Evolutionary conservation across 2,329 filamentous ascomycete genomes (phyloP), one percentile per base, ranked within the genome.

Genomic region (Aspergillus novoparasiticus): DNA sequence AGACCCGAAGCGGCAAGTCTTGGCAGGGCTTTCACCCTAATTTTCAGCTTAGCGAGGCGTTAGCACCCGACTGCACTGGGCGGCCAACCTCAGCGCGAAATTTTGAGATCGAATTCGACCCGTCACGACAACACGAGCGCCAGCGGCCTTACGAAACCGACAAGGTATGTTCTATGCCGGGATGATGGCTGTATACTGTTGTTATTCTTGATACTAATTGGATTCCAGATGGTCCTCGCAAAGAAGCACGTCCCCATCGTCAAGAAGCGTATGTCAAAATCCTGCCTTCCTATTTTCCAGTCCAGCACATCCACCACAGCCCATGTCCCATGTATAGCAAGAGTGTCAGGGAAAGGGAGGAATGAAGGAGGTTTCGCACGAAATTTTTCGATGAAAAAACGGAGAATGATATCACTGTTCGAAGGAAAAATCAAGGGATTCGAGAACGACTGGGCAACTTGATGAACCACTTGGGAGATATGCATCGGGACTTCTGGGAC

Each of bases 161-260:
- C 78, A 81, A 81, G 78, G 79, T 81, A 74, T 70, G 78, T 57
- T 58, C 39, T 41, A 41, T 41, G 6, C 39, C 39, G 39, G 16
- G 8, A 41, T 46, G 50, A 32, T 6, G 14, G 32, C 5, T 39
- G 21, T 39, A 39, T 39, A 28, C 16, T 12, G 51, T 36, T 12
- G 14, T 55, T 26, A 10, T 66, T 53, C 43, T 57, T 46, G 54
- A 41, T 61, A 54, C 50, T 63, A 60, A 58, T 67, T 63, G 58
- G 60, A 60, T 64, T 72, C 53, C 70, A 73, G 94, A 98, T 98
- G 95, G 93, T 94, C 88, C 89, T 94, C 90, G 92, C 94, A 85
- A 96, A 96, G 92, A 96, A 96, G 89, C 95, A 98, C 86, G 89
- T 98, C 82, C 90, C 94, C 80, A 99, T 99, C 89, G 92, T 99